These are phyloP conservation scores for Sclerotinia trifoliorum DNA, from an alignment of 2,329 filamentous ascomycete species.

Conservation along the genomic window DNA sequence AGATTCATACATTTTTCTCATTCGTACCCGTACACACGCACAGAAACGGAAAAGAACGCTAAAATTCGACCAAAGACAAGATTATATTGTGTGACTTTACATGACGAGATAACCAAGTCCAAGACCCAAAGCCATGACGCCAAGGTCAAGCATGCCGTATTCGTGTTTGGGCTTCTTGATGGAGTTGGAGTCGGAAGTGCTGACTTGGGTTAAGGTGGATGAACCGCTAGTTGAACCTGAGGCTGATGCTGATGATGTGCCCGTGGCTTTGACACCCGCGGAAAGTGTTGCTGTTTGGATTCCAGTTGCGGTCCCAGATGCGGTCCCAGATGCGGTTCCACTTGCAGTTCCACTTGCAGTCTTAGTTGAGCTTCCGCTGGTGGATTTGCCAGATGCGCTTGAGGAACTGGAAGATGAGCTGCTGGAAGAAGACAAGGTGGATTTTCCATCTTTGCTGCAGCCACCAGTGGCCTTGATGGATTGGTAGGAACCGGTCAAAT, in stretches of 20 bases:
- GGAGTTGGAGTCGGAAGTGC: constrained; percentile 14
- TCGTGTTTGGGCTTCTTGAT: constrained; percentile 32
- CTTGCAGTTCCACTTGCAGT: constrained; percentile 7
- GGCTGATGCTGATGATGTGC: not conserved
- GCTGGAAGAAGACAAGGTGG: constrained; percentile 4
- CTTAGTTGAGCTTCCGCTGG: constrained; percentile 6
- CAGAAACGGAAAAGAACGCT: not conserved
- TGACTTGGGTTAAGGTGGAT: constrained; percentile 34
- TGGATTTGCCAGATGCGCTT: not conserved
- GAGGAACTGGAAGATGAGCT: not conserved
- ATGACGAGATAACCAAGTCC: constrained; percentile 40
- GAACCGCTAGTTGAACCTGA: not conserved
- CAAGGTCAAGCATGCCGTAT: constrained; percentile 35
- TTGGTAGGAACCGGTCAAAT: constrained; percentile 48
- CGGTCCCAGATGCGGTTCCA: constrained; percentile 19
- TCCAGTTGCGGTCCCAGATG: constrained; percentile 21
- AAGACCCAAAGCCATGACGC: constrained; percentile 37
- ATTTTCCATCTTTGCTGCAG: constrained; percentile 27
- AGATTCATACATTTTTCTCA: not conserved
- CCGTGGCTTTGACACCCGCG: constrained; percentile 19
- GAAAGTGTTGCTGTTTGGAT: constrained; percentile 22
- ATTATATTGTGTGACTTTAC: constrained; percentile 28
- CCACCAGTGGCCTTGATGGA: constrained; percentile 46
- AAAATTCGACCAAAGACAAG: no score
- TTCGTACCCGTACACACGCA: not conserved